phyloP scores from a whole-genome alignment of 1,284 basidiomycete species.

The Stygiomarasmius scandens region DNA sequence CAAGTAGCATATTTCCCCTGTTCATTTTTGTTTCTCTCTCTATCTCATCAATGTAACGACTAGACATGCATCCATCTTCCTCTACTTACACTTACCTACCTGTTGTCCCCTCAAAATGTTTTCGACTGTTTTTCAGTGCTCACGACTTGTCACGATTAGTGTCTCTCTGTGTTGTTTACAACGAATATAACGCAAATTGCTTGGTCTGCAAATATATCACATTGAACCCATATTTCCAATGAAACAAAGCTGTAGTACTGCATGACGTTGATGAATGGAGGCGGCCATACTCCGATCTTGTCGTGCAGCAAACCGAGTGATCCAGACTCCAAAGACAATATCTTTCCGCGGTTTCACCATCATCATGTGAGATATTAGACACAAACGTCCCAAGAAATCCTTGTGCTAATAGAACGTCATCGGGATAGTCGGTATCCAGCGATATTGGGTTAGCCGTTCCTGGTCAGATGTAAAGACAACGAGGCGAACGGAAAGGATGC shows the following conservation, averaged over 20 bases:
- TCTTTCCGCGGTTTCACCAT: background rate
- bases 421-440: too few species aligned
- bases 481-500: too few species aligned
- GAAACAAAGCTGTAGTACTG: background rate
- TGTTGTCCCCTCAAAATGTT: slow-evolving; percentile 32
- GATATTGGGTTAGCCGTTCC: too few species aligned
- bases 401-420: too few species aligned
- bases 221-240: too few species aligned
- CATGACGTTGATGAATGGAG: background rate
- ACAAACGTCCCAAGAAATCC: too few species aligned
- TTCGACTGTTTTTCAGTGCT: slow-evolving; percentile 19
- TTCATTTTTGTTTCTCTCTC: slow-evolving; percentile 26
- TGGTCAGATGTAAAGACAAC: too few species aligned
- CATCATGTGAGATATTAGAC: too few species aligned
- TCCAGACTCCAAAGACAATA: background rate
- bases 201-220: background rate
- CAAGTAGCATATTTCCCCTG: slow-evolving; percentile 8
- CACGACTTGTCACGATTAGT: slow-evolving; percentile 22
- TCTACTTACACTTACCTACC: slow-evolving; percentile 33
- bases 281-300: background rate
- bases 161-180: slow-evolving; percentile 6
- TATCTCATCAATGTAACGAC: slow-evolving; percentile 59
- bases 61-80: slow-evolving; percentile 58
- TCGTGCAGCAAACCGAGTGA: background rate
- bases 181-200: slow-evolving; percentile 7